Percentiles rank a stretch among this genome's conserved stretches.
Evolutionary conservation across 768 basidiomycete genomes (phyloP).

Genomic region (Serendipita indica): DNA sequence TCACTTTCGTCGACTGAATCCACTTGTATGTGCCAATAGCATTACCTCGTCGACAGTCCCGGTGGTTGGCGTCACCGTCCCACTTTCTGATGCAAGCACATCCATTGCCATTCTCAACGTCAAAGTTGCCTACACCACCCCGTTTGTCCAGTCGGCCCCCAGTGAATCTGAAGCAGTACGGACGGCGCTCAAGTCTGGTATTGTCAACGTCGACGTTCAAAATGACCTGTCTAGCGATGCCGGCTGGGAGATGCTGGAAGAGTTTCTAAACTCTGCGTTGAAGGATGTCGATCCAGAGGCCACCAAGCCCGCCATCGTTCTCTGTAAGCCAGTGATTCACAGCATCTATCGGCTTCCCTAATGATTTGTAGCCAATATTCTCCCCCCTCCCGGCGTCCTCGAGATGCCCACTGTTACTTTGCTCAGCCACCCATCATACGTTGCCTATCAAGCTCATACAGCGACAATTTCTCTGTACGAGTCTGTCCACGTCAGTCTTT

Average conservation of each 20-base stretch:
- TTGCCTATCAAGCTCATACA: constrained; percentile 53
- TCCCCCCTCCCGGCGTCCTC: constrained; percentile 66
- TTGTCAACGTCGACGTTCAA: constrained; percentile 58
- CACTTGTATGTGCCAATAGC: no score
- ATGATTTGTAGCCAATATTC: constrained; percentile 43
- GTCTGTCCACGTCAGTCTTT: constrained; percentile 55
- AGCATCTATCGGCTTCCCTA: constrained; percentile 6
- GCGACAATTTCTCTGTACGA: constrained; percentile 63
- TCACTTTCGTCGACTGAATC: no score
- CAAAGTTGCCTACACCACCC: constrained; percentile 40
- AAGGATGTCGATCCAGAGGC: constrained; percentile 18
- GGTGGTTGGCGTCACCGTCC: constrained; percentile 4
- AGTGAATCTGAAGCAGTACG: constrained; percentile 39
- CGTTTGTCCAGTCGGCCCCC: constrained; percentile 36
- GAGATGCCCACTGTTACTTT: constrained; percentile 59
- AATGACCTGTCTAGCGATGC: constrained; percentile 38
- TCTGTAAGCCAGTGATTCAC: constrained; percentile 35
- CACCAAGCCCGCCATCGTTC: constrained; percentile 39
- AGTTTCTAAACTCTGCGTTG: constrained; percentile 47
- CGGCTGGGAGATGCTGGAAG: constrained; percentile 53
- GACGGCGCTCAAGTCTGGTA: constrained; percentile 51
- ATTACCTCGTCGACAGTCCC: neutral
- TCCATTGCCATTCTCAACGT: constrained; percentile 22
- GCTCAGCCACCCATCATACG: constrained; percentile 63
- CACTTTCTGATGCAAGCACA: neutral